These are phyloP conservation scores for Nadsonia commutata DNA, from an alignment of 1,139 yeast species.

Conservation along the genomic window DNA sequence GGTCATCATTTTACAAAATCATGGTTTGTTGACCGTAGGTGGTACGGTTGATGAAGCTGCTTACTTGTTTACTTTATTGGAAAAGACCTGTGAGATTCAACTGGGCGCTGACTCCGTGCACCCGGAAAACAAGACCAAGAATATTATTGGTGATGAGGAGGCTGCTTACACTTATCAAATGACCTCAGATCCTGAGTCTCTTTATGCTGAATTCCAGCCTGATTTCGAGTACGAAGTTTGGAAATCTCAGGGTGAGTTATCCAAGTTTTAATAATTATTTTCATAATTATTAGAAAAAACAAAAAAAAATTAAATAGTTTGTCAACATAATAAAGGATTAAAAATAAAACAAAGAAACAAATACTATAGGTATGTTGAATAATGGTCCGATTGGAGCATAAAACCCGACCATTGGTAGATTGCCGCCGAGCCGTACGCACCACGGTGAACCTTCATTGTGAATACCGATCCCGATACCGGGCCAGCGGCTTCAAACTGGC, in stretches of 20 bases:
- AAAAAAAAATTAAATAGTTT: no score
- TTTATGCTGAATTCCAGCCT: slow-evolving; percentile 64
- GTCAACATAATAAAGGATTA: no score
- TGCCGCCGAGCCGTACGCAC: no score
- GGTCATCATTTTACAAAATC: slow-evolving; percentile 58
- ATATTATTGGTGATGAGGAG: slow-evolving; percentile 42
- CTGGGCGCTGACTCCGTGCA: slow-evolving; percentile 45
- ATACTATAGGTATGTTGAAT: no score
- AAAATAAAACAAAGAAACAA: no score
- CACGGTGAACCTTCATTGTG: no score
- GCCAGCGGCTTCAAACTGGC: no score
- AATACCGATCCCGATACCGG: no score
- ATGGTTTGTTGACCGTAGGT: slow-evolving; percentile 69
- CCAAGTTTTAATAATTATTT: no score
- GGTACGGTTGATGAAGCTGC: slow-evolving; percentile 75
- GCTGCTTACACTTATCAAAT: slow-evolving; percentile 54
- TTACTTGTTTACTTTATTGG: slow-evolving; percentile 51
- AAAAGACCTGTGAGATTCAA: slow-evolving; percentile 58
- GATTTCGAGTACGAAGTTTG: slow-evolving; percentile 35
- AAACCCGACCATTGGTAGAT: no score
- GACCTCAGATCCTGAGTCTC: slow-evolving; percentile 50
- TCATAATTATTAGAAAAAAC: not conserved
- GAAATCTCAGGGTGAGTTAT: slow-evolving; percentile 14
- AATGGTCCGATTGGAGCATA: no score
- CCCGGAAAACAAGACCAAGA: slow-evolving; percentile 21